Evolutionary conservation across 2,329 filamentous ascomycete genomes (phyloP).

Genomic region (Raffaelea albimanens): DNA sequence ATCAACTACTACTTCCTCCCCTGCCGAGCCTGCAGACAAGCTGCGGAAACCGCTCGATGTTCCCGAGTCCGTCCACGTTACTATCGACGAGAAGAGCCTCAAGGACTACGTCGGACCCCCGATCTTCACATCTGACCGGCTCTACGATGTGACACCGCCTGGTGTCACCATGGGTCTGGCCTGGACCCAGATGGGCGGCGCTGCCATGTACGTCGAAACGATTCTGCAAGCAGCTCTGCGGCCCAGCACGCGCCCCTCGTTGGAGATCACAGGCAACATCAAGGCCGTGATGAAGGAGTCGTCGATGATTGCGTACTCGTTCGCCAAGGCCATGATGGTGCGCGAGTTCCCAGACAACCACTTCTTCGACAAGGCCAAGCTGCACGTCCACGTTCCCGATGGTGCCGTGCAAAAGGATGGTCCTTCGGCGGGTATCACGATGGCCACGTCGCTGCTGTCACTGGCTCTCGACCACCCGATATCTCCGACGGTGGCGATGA

Average conservation of each 20-base stretch:
- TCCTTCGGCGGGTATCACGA: conserved; percentile 88
- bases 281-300: conserved; percentile 99
- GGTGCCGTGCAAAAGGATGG: conserved; percentile 94
- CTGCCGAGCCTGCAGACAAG: conserved; percentile 50
- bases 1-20: neutral
- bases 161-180: conserved; percentile 97
- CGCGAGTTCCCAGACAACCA: conserved; percentile 78
- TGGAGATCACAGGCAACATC: conserved; percentile 90
- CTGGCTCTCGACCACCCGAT: conserved; percentile 72
- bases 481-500: conserved; percentile 90
- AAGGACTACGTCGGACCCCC: conserved; percentile 96
- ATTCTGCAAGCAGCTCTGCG: conserved; percentile 80
- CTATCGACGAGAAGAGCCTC: conserved; percentile 79
- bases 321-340: conserved; percentile 82
- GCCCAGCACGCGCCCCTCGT: conserved; percentile 61
- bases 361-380: conserved; percentile 92
- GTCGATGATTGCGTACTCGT: conserved; percentile 89
- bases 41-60: conserved; percentile 67
- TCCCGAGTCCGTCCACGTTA: conserved; percentile 77
- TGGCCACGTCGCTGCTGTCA: conserved; percentile 88
- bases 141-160: conserved; percentile 88
- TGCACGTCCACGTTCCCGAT: conserved; percentile 94
- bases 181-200: conserved; percentile 95
- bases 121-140: conserved; percentile 86
- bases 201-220: conserved; percentile 93